Conservation (phyloP, 2,329 filamentous ascomycete genomes). For the Colletotrichum sp. region DNA sequence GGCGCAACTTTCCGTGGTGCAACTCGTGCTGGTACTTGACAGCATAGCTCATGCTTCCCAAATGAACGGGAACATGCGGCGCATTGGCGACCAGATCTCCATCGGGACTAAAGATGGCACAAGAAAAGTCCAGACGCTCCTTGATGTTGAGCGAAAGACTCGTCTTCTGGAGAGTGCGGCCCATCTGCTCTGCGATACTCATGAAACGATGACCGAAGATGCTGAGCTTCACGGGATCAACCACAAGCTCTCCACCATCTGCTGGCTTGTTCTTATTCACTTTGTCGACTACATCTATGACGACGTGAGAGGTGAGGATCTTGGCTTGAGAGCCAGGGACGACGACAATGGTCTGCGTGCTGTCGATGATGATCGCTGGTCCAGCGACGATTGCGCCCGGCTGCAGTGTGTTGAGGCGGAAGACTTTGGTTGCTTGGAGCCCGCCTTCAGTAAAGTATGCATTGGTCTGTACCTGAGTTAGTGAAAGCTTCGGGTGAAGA, state of each 20-base stretch:
- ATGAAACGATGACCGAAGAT: slow-evolving; percentile 85
- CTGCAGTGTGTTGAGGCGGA: slow-evolving; percentile 67
- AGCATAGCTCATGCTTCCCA: slow-evolving; percentile 80
- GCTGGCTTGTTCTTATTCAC: slow-evolving; percentile 1
- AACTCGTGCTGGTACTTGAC: slow-evolving; percentile 66
- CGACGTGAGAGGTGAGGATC: slow-evolving; percentile 48
- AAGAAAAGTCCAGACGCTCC: slow-evolving; percentile 82
- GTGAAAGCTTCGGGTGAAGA: background rate
- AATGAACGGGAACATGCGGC: slow-evolving; percentile 74
- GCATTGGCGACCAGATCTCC: slow-evolving; percentile 78
- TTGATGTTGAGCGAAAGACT: slow-evolving; percentile 83
- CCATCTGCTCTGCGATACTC: slow-evolving; percentile 87
- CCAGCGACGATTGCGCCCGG: slow-evolving; percentile 66
- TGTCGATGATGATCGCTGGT: slow-evolving; percentile 71
- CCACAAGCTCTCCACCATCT: slow-evolving; percentile 24
- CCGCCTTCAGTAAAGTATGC: slow-evolving; percentile 21
- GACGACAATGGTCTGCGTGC: slow-evolving; percentile 74
- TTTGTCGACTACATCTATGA: slow-evolving; percentile 37
- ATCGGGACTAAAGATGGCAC: slow-evolving; percentile 77
- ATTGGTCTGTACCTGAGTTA: background rate
- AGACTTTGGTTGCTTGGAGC: slow-evolving; percentile 62
- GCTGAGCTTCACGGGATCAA: slow-evolving; percentile 75
- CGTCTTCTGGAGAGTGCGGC: slow-evolving; percentile 77
- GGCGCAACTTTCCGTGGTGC: slow-evolving; percentile 56
- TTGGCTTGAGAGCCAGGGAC: slow-evolving; percentile 60